Base-by-base conservation (phyloP, 805 yeast species). In the Candida corydali region DNA sequence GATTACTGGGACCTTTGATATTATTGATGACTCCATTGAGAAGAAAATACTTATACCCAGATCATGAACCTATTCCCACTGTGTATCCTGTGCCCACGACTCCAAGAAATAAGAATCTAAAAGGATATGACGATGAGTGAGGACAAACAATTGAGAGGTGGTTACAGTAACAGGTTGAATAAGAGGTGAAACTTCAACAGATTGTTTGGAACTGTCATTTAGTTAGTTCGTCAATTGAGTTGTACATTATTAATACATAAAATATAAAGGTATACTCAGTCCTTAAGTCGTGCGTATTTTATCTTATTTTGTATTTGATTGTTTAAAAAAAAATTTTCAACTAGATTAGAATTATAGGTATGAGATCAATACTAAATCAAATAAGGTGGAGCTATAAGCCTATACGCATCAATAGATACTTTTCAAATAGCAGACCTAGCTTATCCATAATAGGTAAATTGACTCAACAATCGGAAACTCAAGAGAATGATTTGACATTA, bases 21-120 rank as follows among this genome's bases (percentile, higher is more conserved):
- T 68, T 83, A 25, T 65, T 70, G 20, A 71, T 73, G 36, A 71
- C 87, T 29, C 87, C 88, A 20, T 50, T 82, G 32, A 80, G 94
- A 72, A 77, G 83, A 61, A 77, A 72, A 57, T 80, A 65, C 55
- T 61, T 80, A 43, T 85, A 76, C 52, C 73, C 65, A 25, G 87
- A 82, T 54, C 82, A 80, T 38, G 73, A 64, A 27, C 80, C 82
- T 11, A 65, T 84, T 43, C 94, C 94, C 30, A 49, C 58, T 32
- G 77, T 75, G 7, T 75, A 75, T 49, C 80, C 78, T 12, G 54
- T 78, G 46, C 84, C 84, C 32, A 54, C 63, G 16, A 68, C 82
- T 44, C 61, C 73, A 18, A 73, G 84, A 57, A 75, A 74, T 47
- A 52, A 47, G 26, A 54, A 42, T 23, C 70, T 65, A 57, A 45